Base-by-base conservation (phyloP, 1,284 basidiomycete genomes). In the Pseudozyma hubeiensis region DNA sequence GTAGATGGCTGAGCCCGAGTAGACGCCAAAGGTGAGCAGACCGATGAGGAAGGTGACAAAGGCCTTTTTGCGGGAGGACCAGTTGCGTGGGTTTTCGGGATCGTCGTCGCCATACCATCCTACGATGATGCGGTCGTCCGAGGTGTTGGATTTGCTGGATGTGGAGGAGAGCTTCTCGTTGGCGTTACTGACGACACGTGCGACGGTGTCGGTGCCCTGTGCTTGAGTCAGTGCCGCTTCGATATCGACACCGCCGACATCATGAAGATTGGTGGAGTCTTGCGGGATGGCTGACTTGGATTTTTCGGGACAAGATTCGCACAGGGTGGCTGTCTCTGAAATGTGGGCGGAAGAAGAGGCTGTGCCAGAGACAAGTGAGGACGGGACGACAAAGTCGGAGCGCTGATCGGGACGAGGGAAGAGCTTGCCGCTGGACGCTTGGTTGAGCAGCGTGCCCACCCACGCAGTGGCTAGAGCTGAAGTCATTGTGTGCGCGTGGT, bases 71-170 rank as follows among this genome's bases (percentile, higher is more conserved):
- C n/a, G n/a, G 0, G 45, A 39, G 1, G 73, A 67, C 65, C 69
- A 79, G 31, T 64, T 71, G 51, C 57, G 64, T 5, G 78, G 76
- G 44, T 79, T 79, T 24, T 72, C 64, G 6, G 64, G 62, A 35
- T 77, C 78, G 5, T 34, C 14, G 34, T 65, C 53, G 29, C 77
- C 80, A 29, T 83, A 70, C 83, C 84, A 85, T 9, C 78, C 24
- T 24, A 24, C 77, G 10, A 90, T 87, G 17, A 89, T 48, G 52
- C 54, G 52, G 48, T 57, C 19, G 43, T 69, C 53, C 2, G 24
- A 37, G 53, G 31, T 49, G 44, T 35, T 30, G 3, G 11, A 10
- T 7, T 53, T 19, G 7, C 48, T 46, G 17, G 39, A n/a, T 16
- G 40, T 17, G 16, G 34, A 1, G 1, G 49, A 8, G 6, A 37